Evolutionary conservation across 495 filamentous ascomycete species (phyloP).

Genomic region (Symbiotaphrina buchneri): DNA sequence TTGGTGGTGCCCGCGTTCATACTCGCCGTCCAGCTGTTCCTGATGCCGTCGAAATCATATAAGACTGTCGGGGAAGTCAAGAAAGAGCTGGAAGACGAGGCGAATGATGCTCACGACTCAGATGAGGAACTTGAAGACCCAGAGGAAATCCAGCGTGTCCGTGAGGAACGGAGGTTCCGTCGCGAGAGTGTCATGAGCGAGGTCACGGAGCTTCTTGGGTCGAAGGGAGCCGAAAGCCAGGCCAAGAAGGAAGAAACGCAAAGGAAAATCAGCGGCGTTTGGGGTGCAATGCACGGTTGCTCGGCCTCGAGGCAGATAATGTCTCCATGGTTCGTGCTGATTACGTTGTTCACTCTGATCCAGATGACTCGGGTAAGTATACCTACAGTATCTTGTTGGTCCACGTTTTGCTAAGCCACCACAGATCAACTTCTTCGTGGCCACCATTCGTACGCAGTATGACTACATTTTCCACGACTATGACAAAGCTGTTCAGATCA

Average conservation of each 20-base stretch:
- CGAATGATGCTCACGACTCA: constrained; percentile 16
- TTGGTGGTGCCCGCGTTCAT: constrained; percentile 54
- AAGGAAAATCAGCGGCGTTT: constrained; percentile 49
- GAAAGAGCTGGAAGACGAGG: constrained; percentile 34
- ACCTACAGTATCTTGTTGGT: no score
- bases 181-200: constrained; percentile 48
- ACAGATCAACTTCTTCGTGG: constrained; percentile 97
- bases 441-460: constrained; percentile 75
- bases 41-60: constrained; percentile 67
- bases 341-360: constrained; percentile 67
- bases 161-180: constrained; percentile 34
- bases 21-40: constrained; percentile 37
- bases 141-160: constrained; percentile 6
- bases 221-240: constrained; percentile 27
- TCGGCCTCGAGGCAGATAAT: constrained; percentile 52
- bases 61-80: constrained; percentile 76
- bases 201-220: constrained; percentile 48
- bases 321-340: constrained; percentile 72
- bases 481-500: constrained; percentile 39
- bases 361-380: constrained; percentile 93
- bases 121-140: constrained; percentile 17
- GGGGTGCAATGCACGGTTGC: constrained; percentile 68
- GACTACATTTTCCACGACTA: constrained; percentile 42
- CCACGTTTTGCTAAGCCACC: no score
- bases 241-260: constrained; percentile 31